These are phyloP conservation scores for Boletus sp. DNA, from an alignment of 768 basidiomycete species.

Conservation along the genomic window DNA sequence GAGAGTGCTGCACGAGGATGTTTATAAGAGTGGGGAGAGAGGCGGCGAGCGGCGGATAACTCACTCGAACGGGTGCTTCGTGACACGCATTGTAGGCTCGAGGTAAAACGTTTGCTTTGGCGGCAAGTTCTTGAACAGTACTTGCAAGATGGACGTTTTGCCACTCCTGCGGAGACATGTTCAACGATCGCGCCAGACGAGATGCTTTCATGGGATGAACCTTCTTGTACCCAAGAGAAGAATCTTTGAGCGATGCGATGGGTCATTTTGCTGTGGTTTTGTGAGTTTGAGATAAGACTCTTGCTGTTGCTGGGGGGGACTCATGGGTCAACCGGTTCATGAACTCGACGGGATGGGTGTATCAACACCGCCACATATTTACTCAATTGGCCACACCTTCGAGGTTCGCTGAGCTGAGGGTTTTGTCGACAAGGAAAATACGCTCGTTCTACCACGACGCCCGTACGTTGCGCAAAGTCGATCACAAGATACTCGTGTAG, in stretches of 20 bases:
- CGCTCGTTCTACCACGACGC: not conserved
- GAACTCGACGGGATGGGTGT: not conserved
- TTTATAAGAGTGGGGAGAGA: not conserved
- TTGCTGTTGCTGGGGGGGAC: conserved; percentile 7
- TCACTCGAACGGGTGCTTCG: conserved; percentile 78
- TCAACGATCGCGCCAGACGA: not conserved
- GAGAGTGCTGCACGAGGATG: conserved; percentile 58
- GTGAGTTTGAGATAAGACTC: conserved; percentile 10
- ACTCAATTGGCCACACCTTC: not conserved
- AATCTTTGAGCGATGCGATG: conserved; percentile 53
- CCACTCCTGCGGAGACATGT: conserved; percentile 59
- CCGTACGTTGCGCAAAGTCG: not conserved
- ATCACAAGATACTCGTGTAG: not conserved
- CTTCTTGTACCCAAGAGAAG: conserved; percentile 70
- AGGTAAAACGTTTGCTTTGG: conserved; percentile 88
- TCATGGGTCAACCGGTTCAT: not conserved
- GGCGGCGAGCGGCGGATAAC: conserved; percentile 26
- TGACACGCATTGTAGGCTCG: conserved; percentile 78
- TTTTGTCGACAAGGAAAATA: not conserved
- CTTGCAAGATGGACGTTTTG: conserved; percentile 88
- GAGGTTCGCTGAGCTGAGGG: not conserved
- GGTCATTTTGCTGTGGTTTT: conserved; percentile 13
- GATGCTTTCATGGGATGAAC: conserved; percentile 28
- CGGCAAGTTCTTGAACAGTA: conserved; percentile 82
- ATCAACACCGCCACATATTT: conserved; percentile 5